These are phyloP conservation scores for Tylopilus plumbeoviolaceoides DNA, from an alignment of 768 basidiomycete genomes.

Conservation along the genomic window DNA sequence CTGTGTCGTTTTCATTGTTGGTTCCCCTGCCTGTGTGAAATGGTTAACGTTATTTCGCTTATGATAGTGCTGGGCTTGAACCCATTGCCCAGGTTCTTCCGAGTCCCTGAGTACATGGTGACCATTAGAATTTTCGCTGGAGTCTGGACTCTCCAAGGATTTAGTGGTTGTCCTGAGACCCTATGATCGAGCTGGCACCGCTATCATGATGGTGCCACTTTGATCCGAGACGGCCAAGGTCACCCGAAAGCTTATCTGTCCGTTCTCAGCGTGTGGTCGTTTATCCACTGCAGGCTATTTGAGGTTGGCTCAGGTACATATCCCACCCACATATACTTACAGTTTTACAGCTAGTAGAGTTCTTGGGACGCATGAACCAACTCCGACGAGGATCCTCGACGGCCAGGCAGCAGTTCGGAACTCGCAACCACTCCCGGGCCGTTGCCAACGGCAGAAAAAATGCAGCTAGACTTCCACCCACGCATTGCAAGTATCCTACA, in stretches of 20 bases:
- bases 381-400: constrained; percentile 5
- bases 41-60: constrained; percentile 14
- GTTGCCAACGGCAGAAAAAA: constrained; percentile 1
- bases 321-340: no score
- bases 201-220: not conserved
- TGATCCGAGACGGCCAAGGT: constrained; percentile 4
- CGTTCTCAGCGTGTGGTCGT: not conserved
- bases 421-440: not conserved
- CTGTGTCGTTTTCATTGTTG: not conserved
- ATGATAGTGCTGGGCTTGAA: constrained; percentile 1
- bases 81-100: not conserved
- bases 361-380: constrained; percentile 1
- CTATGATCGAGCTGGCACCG: not conserved
- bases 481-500: constrained; percentile 23
- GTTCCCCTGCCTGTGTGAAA: constrained; percentile 1
- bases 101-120: not conserved
- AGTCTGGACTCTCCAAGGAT: not conserved
- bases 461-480: constrained; percentile 12
- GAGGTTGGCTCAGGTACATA: no score
- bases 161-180: not conserved
- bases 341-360: not conserved
- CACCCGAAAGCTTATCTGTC: not conserved
- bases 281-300: no score
- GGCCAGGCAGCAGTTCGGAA: constrained; percentile 9
- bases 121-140: not conserved